Evolutionary conservation across 1,139 yeast species (phyloP), one percentile per base, ranked within the genome.

Genomic region (Groenewaldozyma sp.): DNA sequence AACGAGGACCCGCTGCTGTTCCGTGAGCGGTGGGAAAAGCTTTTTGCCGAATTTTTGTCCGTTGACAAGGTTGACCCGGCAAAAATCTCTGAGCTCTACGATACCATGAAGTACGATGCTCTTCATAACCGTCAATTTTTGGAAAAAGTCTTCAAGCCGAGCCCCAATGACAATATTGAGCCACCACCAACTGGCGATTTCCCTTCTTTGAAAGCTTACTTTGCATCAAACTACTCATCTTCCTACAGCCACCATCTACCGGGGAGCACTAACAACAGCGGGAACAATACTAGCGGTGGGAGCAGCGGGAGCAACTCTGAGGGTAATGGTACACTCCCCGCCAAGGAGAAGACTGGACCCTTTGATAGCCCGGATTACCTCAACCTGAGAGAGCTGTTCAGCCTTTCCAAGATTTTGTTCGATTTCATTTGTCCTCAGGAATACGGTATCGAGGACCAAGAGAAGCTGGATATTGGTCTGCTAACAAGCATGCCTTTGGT

Each of bases 341-440:
- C n/a, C n/a, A n/a, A n/a, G n/a, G 31, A 35, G 4, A 45, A 46
- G 35, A 31, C 37, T 24, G 52, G 54, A 2, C 52, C 88, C 34
- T 88, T 88, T 60, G 95, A 84, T 56, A 82, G 79, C 48, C 79
- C 87, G 3, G 79, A 82, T 39, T 87, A 73, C 59, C 81, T 82
- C 20, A 73, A 86, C 47, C 69, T 93, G 44, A 73, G 97, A 51
- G 98, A 93, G 56, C 70, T 93, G 42, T 93, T 88, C 60, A 70
- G 91, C 47, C 69, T 93, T 41, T 84, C 96, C 0, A 93, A 93
- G 60, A 95, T 93, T 3, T 65, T 93, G 48, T 93, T 93, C 64
- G 99, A 93, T 63, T 91, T 91, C 55, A 87, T 93, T 39, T 91
- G 98, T 62, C 99, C 99, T 10, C 97, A 93, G 62, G 98, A 93